A percentile compares a stretch with the other conserved stretches of the same genome.
Conservation (phyloP, 2,329 filamentous ascomycete genomes). For the Penicillium thymicola region DNA sequence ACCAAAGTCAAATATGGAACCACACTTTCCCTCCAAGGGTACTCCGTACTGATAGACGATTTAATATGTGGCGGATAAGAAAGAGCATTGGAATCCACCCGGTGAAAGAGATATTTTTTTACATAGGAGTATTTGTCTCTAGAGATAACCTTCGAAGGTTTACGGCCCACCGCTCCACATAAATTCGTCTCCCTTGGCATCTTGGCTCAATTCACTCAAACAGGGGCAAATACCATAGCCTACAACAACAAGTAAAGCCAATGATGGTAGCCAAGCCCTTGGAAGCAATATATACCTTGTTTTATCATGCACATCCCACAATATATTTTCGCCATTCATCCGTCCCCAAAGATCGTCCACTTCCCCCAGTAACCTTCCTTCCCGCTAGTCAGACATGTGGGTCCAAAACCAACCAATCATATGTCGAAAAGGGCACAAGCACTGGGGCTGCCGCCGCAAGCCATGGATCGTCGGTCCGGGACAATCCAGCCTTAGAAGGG, state of each 20-base stretch:
- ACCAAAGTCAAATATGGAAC: background rate
- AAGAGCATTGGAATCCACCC: background rate
- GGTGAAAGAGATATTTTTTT: slow-evolving; percentile 13
- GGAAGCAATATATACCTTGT: background rate
- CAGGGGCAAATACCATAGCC: background rate
- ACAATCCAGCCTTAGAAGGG: background rate
- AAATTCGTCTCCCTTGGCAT: slow-evolving; percentile 4
- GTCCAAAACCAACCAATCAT: background rate
- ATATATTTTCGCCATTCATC: background rate
- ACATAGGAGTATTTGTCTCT: slow-evolving; percentile 22
- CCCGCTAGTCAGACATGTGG: background rate
- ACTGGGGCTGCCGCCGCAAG: slow-evolving; percentile 10
- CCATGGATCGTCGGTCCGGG: slow-evolving; percentile 10
- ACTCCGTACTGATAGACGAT: background rate
- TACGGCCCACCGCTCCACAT: slow-evolving; percentile 18
- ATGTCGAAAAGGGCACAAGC: background rate
- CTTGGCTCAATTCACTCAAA: background rate
- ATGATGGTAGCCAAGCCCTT: background rate
- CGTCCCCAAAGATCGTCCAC: background rate
- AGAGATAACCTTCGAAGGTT: slow-evolving; percentile 6
- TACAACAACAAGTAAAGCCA: background rate
- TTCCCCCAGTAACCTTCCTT: slow-evolving; percentile 3
- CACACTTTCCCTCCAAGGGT: background rate
- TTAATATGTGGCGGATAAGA: background rate
- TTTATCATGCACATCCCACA: background rate